Base-by-base conservation (phyloP, 306 rosid species). In the Acmispon strigosus region DNA sequence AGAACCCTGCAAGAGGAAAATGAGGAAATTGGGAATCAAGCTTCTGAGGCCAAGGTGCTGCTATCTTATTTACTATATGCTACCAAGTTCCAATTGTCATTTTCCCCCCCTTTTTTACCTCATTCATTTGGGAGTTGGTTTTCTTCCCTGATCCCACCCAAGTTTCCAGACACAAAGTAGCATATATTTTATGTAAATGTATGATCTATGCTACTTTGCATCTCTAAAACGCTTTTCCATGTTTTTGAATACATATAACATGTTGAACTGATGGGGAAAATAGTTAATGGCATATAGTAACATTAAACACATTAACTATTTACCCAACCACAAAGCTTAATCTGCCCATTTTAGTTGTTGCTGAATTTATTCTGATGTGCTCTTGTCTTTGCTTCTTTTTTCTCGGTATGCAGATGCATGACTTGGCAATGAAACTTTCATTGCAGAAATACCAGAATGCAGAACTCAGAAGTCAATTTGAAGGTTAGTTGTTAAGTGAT, bases 1-100 rank as follows among this genome's bases (percentile, higher is more conserved):
- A 87, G 84, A 83, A 93, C 97, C 17, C 82, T 93, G 76, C 98
- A 93, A 79, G 97, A 88, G 83, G 98, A 93, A 88, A 93, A 93
- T 75, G 97, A 93, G 72, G 98, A 93, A 85, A 90, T 93, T 43
- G 98, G 98, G 76, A 89, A 85, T 76, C 97, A 87, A 79, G 98
- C 98, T 81, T 82, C 97, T 15, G 98, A 93, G 84, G 98, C 90
- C 62, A 93, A 93, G 98, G 98, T 93, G 65, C 66, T 20, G 22
- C 34, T 32, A 27, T 64, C 52, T 29, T 20, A 34, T 75, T 62
- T 77, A 44, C 68, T 15, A 54, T 20, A 16, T 48, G 45, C 70
- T 61, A 36, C 54, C 11, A 1, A 24, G 27, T 10, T 50, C 4
- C 12, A 42, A 24, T 47, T 54, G 37, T 50, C 18, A 6, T 16